Conservation (phyloP, 768 basidiomycete genomes). For the Artomyces pyxidatus region DNA sequence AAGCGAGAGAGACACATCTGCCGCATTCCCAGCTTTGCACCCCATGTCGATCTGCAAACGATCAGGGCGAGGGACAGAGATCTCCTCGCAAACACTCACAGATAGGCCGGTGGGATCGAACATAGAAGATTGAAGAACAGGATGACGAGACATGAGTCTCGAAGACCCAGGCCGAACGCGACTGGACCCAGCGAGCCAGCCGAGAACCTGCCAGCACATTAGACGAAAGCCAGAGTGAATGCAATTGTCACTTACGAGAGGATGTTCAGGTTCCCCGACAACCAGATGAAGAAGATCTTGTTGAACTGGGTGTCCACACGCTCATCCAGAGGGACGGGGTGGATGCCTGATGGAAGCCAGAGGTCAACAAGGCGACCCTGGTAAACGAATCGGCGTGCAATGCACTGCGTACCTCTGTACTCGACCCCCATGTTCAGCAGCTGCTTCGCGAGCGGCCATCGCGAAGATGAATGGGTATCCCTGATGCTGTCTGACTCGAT, state of each 20-base stretch:
- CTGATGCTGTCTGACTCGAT: too few relatives aligned
- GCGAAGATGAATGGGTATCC: neutral
- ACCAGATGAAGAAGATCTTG: slow-evolving; percentile 35
- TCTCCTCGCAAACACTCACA: slow-evolving; percentile 23
- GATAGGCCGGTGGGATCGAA: slow-evolving; percentile 33
- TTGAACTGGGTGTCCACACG: slow-evolving; percentile 31
- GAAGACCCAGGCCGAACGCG: slow-evolving; percentile 33
- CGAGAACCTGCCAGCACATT: slow-evolving; percentile 28
- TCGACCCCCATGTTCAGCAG: slow-evolving; percentile 27
- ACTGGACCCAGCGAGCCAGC: slow-evolving; percentile 40
- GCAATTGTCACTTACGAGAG: slow-evolving; percentile 24
- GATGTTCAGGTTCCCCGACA: slow-evolving; percentile 33
- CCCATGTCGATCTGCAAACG: slow-evolving; percentile 48
- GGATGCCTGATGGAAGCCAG: slow-evolving; percentile 24
- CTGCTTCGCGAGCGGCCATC: slow-evolving; percentile 9
- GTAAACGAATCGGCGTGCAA: too few relatives aligned
- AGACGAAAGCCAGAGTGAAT: neutral
- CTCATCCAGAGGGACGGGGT: slow-evolving; percentile 25
- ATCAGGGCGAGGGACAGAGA: neutral
- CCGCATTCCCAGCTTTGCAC: slow-evolving; percentile 70
- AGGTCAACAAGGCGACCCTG: too few relatives aligned
- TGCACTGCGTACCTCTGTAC: slow-evolving; percentile 21
- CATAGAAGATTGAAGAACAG: slow-evolving; percentile 40
- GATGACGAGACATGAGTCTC: slow-evolving; percentile 38
- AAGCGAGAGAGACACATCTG: slow-evolving; percentile 75